Evolutionary conservation across 192 early-diverging fungal species (phyloP).

Genomic region (Glomus cerebriforme): DNA sequence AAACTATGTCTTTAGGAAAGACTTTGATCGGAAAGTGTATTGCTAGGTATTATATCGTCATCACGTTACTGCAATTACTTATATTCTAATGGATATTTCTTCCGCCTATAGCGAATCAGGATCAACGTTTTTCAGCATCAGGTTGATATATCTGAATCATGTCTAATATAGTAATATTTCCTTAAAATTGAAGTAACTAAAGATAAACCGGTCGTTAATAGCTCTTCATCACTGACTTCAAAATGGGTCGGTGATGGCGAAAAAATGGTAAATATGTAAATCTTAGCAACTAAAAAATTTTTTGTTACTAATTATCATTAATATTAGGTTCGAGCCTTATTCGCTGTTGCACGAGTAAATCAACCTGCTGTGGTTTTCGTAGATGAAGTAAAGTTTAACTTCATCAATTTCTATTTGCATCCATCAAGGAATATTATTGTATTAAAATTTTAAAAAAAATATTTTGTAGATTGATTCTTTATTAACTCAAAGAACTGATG

Average conservation of each 20-base stretch:
- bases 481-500: conserved; percentile 84
- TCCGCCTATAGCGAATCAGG: conserved; percentile 68
- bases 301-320: not conserved
- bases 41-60: conserved; percentile 47
- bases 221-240: conserved; percentile 86
- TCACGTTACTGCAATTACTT: not conserved
- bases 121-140: conserved; percentile 92
- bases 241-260: conserved; percentile 97
- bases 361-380: conserved; percentile 92
- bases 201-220: not conserved
- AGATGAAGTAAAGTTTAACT: conserved; percentile 61
- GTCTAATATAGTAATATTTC: not conserved
- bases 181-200: not conserved
- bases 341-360: conserved; percentile 84
- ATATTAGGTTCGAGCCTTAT: conserved; percentile 68
- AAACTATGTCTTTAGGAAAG: conserved; percentile 49
- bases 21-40: conserved; percentile 91
- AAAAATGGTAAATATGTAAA: conserved; percentile 67
- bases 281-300: not conserved
- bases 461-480: conserved; percentile 77
- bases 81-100: no score
- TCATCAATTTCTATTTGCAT: not conserved
- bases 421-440: not conserved
- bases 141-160: not conserved
- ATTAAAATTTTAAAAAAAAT: not conserved